Conservation (phyloP, 352 stramenopile species). For the Pythium monospermum region DNA sequence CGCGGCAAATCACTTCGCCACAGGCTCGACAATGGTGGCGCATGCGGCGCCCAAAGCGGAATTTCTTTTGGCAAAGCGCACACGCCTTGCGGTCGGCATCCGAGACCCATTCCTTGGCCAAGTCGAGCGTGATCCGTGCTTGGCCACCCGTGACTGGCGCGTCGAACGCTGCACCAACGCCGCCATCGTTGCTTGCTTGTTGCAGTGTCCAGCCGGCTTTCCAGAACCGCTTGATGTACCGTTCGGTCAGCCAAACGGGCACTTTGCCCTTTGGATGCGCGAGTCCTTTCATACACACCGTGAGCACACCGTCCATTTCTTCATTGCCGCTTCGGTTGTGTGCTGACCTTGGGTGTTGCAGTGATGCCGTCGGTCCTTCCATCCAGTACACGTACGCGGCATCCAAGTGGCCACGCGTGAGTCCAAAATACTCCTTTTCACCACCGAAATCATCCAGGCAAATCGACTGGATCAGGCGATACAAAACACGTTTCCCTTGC, state of each 20-base stretch:
- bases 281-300: conserved; percentile 55
- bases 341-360: too few species aligned
- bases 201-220: conserved; percentile 20
- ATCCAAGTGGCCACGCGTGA: conserved; percentile 60
- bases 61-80: conserved; percentile 56
- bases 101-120: conserved; percentile 56
- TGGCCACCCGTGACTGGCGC: conserved; percentile 7
- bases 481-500: conserved; percentile 49
- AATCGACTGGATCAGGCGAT: conserved; percentile 59
- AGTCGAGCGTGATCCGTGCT: conserved; percentile 34
- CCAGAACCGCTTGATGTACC: conserved; percentile 63
- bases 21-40: conserved; percentile 73
- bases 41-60: conserved; percentile 46
- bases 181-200: too few species aligned
- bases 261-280: conserved; percentile 58
- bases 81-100: conserved; percentile 49
- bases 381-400: conserved; percentile 68
- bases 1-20: conserved; percentile 19
- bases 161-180: neutral
- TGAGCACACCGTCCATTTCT: conserved; percentile 24
- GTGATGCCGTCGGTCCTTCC: conserved; percentile 27
- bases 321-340: neutral
- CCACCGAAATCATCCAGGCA: conserved; percentile 54
- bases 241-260: conserved; percentile 47
- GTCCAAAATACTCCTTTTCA: conserved; percentile 58